Conservation (phyloP, 495 filamentous ascomycete genomes). For the Ascodesmis nigricans region DNA sequence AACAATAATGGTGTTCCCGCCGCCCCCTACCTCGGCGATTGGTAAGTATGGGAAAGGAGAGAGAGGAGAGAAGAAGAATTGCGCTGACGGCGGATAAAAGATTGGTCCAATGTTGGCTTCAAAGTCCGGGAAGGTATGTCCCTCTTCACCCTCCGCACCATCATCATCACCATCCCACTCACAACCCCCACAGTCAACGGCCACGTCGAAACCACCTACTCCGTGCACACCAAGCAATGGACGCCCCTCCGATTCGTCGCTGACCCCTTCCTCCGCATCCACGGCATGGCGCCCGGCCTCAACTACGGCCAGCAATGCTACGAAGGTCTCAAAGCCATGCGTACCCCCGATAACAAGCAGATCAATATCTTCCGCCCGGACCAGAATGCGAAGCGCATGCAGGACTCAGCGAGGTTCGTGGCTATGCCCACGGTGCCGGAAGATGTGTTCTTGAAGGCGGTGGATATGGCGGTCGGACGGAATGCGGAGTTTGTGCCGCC, state of each 20-base stretch:
- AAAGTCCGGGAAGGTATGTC: constrained; percentile 59
- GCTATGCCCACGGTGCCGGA: constrained; percentile 57
- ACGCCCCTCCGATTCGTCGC: constrained; percentile 45
- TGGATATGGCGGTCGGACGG: constrained; percentile 54
- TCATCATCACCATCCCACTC: neutral
- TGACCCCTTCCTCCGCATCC: constrained; percentile 59
- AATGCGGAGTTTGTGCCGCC: constrained; percentile 82
- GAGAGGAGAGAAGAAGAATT: neutral
- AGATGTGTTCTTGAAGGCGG: constrained; percentile 46
- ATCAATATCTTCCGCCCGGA: constrained; percentile 66
- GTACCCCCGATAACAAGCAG: constrained; percentile 33
- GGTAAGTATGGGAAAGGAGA: constrained; percentile 23
- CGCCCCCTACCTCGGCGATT: constrained; percentile 59
- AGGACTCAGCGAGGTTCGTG: constrained; percentile 51
- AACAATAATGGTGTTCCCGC: constrained; percentile 39
- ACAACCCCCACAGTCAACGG: constrained; percentile 37
- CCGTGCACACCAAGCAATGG: constrained; percentile 49
- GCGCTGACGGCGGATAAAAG: constrained; percentile 22
- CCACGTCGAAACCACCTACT: constrained; percentile 56
- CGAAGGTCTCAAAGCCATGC: constrained; percentile 84
- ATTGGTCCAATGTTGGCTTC: constrained; percentile 86
- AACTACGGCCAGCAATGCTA: constrained; percentile 89
- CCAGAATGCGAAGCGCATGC: constrained; percentile 61
- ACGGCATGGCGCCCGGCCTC: constrained; percentile 73
- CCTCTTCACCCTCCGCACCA: neutral